phyloP scores from a whole-genome alignment of 257 asterid species.

The Schizonepeta tenuifolia region DNA sequence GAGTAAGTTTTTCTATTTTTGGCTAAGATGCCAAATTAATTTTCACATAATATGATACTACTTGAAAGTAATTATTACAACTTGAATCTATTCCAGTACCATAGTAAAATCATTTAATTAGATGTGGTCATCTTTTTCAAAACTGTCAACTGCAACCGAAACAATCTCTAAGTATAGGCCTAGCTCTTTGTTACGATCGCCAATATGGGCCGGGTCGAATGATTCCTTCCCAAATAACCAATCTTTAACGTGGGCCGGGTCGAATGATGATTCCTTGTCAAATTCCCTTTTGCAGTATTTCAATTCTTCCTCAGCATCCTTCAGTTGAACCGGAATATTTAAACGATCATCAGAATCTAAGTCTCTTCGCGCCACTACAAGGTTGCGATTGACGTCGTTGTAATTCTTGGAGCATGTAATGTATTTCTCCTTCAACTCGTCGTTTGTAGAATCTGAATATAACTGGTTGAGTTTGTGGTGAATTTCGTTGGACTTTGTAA shows the following conservation, averaged over 20 bases:
- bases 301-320: too few relatives aligned
- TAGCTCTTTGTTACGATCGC: neutral
- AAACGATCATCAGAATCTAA: too few relatives aligned
- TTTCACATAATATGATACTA: neutral
- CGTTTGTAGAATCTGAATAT: neutral
- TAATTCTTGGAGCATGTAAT: neutral
- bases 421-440: neutral
- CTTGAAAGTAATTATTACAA: neutral
- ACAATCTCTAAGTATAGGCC: neutral
- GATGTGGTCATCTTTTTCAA: neutral
- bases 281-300: neutral
- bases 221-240: too few relatives aligned
- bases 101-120: neutral
- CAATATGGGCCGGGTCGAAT: constrained; percentile 7
- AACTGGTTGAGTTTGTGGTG: neutral
- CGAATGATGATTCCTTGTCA: neutral
- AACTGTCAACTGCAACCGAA: neutral
- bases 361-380: neutral
- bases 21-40: too few relatives aligned
- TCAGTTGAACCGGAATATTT: too few relatives aligned
- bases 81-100: neutral
- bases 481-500: neutral
- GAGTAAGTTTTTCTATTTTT: too few relatives aligned
- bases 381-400: neutral
- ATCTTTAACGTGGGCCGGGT: too few relatives aligned